Base-by-base conservation (phyloP, 2,329 filamentous ascomycete genomes). In the Epichloe amarillans region DNA sequence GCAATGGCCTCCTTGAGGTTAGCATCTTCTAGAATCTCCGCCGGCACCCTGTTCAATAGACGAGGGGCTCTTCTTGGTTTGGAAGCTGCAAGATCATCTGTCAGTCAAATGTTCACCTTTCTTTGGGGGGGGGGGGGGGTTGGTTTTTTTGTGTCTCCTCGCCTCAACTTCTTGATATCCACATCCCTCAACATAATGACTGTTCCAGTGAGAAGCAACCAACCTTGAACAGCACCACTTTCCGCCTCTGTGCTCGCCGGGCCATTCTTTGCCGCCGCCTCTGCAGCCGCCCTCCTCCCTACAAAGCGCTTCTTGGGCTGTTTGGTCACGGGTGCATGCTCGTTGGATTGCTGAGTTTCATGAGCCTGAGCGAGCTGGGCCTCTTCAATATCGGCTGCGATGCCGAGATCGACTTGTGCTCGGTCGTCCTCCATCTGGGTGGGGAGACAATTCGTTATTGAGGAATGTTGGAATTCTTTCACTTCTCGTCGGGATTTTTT, bases 251-350 rank as follows among this genome's bases (percentile, higher is more conserved):
- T 50, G 5, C 52, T 54, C 50, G 61, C 56, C 14, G 55, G 56
- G 30, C 61, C 66, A 55, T 66, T 69, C 61, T 72, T 75, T 52
- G 73, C 61, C 40, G 77, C 71, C 58, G 79, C 75, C 60, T 83
- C 79, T 54, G 80, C 75, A 8, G 86, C 87, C 21, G 86, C 79
- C 60, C 84, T 81, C 57, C 88, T 77, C 33, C 93, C 93, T 17
- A 98, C 84, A 58, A 98, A 98, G 52, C 91, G 80, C 68, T 91
- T 90, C 72, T 87, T 95, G 21, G 93, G 93, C 61, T 91, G 85
- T 62, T 77, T 87, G 19, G 72, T 58, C 6, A 67, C 53, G 30
- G 40, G 21, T 21, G 37, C 55, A 35, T 46, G 48, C 3, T 46
- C 47, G 38, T 17, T 39, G 17, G 44, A 33, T 40, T 44, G 47